phyloP scores from a whole-genome alignment of 2,329 filamentous ascomycete genomes.

The Didymella glomerata region DNA sequence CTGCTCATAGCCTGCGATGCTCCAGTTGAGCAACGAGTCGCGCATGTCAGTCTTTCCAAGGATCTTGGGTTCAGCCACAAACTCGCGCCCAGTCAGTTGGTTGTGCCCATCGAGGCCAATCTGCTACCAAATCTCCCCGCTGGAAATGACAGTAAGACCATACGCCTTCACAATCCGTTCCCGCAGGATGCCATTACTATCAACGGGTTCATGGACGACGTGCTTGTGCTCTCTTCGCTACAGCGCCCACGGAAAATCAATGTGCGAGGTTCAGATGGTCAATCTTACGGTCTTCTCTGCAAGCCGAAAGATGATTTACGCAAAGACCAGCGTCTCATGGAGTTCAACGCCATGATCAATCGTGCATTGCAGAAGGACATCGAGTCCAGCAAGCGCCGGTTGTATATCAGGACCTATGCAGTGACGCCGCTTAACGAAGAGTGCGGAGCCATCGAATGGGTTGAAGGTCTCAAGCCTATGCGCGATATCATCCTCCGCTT shows the following conservation, averaged over 20 bases:
- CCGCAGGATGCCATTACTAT: slow-evolving; percentile 87
- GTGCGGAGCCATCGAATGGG: slow-evolving; percentile 98
- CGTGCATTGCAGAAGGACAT: slow-evolving; percentile 89
- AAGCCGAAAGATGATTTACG: slow-evolving; percentile 98
- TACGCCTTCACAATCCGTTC: slow-evolving; percentile 82
- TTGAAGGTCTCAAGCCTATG: slow-evolving; percentile 92
- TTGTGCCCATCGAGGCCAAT: slow-evolving; percentile 87
- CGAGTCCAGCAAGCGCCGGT: slow-evolving; percentile 85
- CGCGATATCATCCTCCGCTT: slow-evolving; percentile 86
- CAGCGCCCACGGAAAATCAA: slow-evolving; percentile 91
- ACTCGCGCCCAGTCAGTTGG: slow-evolving; percentile 80
- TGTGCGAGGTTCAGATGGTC: slow-evolving; percentile 87
- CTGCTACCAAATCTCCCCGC: slow-evolving; percentile 82
- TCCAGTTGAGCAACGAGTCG: slow-evolving; percentile 74
- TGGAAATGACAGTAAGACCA: slow-evolving; percentile 72
- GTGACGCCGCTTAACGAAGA: slow-evolving; percentile 98
- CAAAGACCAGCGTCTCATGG: slow-evolving; percentile 98
- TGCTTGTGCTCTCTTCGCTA: slow-evolving; percentile 87
- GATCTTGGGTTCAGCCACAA: slow-evolving; percentile 87
- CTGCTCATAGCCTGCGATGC: slow-evolving; percentile 82
- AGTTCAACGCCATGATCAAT: slow-evolving; percentile 99
- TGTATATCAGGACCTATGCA: slow-evolving; percentile 91
- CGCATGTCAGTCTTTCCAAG: slow-evolving; percentile 76
- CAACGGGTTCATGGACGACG: slow-evolving; percentile 81
- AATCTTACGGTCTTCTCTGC: slow-evolving; percentile 86